Conservation (phyloP, 805 yeast species). For the Metschnikowia santaceciliae region DNA sequence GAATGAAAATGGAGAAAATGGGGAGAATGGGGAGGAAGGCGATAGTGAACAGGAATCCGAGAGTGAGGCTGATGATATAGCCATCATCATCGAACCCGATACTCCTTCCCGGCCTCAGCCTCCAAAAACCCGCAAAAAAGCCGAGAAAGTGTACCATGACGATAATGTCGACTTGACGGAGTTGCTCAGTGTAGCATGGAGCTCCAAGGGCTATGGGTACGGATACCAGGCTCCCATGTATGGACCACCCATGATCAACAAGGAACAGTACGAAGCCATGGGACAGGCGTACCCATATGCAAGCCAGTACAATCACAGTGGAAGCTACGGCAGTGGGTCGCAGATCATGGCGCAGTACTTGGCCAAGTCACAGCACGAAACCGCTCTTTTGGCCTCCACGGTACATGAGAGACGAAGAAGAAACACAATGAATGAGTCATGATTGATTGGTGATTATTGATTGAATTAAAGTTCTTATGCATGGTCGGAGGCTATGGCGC, state of each 20-base stretch:
- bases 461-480: neutral
- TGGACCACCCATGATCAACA: neutral
- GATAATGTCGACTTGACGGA: conserved; percentile 8
- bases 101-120: neutral
- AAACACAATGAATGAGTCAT: neutral
- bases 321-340: conserved; percentile 40
- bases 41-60: conserved; percentile 21
- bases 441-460: too few relatives aligned
- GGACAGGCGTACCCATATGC: neutral
- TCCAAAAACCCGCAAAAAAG: conserved; percentile 1
- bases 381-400: conserved; percentile 42
- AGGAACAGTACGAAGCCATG: neutral
- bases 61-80: conserved; percentile 24
- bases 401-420: neutral
- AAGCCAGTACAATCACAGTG: conserved; percentile 1
- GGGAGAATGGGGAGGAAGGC: neutral
- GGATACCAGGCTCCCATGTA: neutral
- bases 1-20: neutral
- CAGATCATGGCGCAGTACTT: conserved; percentile 76
- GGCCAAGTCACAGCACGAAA: conserved; percentile 67
- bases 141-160: conserved; percentile 12
- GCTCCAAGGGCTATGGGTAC: conserved; percentile 6
- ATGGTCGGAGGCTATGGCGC: conserved; percentile 8
- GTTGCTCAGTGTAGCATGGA: conserved; percentile 7
- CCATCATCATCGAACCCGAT: conserved; percentile 36